phyloP scores from a whole-genome alignment of 2,329 filamentous ascomycete species.

The Botrytis deweyae region DNA sequence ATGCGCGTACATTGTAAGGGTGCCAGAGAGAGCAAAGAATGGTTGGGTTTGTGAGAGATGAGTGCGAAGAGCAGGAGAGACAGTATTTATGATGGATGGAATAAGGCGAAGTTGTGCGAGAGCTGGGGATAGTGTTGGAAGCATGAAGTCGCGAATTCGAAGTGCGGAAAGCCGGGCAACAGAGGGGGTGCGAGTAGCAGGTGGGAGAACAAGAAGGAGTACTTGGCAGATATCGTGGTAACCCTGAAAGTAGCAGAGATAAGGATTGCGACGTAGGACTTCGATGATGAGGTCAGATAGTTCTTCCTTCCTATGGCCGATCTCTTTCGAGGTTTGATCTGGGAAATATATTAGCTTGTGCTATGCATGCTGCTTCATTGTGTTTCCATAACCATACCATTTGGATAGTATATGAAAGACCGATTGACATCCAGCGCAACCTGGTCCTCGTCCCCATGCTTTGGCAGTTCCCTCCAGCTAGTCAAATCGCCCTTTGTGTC shows the following conservation, averaged over 20 bases:
- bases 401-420: constrained; percentile 96
- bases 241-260: constrained; percentile 94
- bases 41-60: constrained; percentile 80
- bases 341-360: constrained; percentile 32
- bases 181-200: constrained; percentile 57
- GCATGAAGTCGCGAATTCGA: constrained; percentile 96
- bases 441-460: constrained; percentile 86
- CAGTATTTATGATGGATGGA: constrained; percentile 72
- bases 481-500: constrained; percentile 30
- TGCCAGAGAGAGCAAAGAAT: constrained; percentile 91
- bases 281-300: constrained; percentile 78
- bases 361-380: constrained; percentile 11
- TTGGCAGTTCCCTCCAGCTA: constrained; percentile 54
- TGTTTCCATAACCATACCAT: constrained; percentile 53
- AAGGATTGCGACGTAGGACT: constrained; percentile 76
- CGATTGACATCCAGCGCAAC: constrained; percentile 89
- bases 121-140: constrained; percentile 79
- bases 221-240: constrained; percentile 99
- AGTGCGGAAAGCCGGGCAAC: constrained; percentile 82
- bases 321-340: constrained; percentile 69
- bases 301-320: constrained; percentile 69
- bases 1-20: constrained; percentile 93
- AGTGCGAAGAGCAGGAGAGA: constrained; percentile 67
- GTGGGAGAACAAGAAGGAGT: constrained; percentile 78
- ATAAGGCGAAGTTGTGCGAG: constrained; percentile 84